Evolutionary conservation across 805 yeast genomes (phyloP).

Genomic region (Metschnikowia shivogae): DNA sequence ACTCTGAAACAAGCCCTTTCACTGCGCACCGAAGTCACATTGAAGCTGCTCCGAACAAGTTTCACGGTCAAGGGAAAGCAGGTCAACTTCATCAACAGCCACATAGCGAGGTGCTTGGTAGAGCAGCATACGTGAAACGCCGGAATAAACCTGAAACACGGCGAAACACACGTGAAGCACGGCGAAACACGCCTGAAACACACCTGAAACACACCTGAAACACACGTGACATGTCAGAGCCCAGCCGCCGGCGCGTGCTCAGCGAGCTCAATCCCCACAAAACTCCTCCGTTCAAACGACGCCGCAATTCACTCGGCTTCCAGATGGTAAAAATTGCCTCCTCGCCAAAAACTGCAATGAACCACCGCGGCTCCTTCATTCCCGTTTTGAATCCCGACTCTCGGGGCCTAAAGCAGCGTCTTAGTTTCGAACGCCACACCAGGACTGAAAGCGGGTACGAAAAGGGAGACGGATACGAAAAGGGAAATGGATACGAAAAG

Average conservation of each 20-base stretch:
- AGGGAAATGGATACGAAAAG: neutral
- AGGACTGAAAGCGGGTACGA: neutral
- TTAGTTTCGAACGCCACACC: neutral
- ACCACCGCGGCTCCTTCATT: constrained; percentile 11
- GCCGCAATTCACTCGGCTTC: constrained; percentile 19
- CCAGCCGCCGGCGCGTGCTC: constrained; percentile 18
- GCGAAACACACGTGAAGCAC: constrained; percentile 5
- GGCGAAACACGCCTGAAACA: neutral
- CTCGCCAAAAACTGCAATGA: neutral
- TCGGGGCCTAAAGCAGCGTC: neutral
- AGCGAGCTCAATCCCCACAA: constrained; percentile 15
- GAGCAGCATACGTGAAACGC: too few species aligned
- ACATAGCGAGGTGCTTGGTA: too few species aligned
- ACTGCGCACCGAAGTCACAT: neutral
- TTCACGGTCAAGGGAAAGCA: neutral
- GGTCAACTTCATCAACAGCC: neutral
- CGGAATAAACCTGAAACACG: neutral
- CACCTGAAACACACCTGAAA: neutral
- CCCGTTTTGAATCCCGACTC: constrained; percentile 9
- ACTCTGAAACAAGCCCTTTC: constrained; percentile 1
- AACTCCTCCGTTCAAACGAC: constrained; percentile 2
- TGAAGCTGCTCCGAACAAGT: neutral
- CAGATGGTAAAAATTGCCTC: constrained; percentile 18
- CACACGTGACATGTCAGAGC: constrained; percentile 3
- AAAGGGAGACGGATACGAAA: neutral